Conservation (phyloP, 2,329 filamentous ascomycete genomes). For the Didymella exigua region DNA sequence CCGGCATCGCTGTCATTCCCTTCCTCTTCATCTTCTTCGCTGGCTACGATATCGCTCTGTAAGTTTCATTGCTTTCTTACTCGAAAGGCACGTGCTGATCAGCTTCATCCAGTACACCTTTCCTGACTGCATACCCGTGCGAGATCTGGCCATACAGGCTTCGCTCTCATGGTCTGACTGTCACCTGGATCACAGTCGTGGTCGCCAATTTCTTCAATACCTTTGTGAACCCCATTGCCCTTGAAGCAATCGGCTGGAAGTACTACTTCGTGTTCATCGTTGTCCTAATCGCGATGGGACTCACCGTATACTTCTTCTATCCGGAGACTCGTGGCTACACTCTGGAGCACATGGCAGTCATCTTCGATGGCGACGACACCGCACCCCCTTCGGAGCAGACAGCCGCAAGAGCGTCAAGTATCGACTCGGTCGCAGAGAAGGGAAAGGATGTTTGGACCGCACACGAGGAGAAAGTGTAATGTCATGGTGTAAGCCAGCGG, state of each 20-base stretch:
- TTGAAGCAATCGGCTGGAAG: conserved; percentile 68
- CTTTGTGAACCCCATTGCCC: conserved; percentile 60
- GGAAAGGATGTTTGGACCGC: too few species aligned
- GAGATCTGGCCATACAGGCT: conserved; percentile 55
- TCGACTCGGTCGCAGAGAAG: too few species aligned
- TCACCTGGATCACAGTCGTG: conserved; percentile 68
- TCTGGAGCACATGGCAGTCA: conserved; percentile 69
- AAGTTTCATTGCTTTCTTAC: too few species aligned
- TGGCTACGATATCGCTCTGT: too few species aligned
- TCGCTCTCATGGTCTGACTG: conserved; percentile 51
- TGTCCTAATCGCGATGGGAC: conserved; percentile 62
- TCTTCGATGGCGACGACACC: conserved; percentile 68
- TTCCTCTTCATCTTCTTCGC: conserved; percentile 6
- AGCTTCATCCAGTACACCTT: too few species aligned
- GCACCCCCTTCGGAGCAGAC: too few species aligned
- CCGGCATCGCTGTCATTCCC: conserved; percentile 3
- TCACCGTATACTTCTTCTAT: conserved; percentile 69
- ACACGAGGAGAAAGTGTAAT: too few species aligned
- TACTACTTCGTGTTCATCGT: conserved; percentile 68
- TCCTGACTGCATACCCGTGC: conserved; percentile 57
- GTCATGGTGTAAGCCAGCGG: too few species aligned
- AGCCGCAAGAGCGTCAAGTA: too few species aligned
- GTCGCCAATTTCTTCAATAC: conserved; percentile 63
- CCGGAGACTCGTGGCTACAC: conserved; percentile 71
- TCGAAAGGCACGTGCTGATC: too few species aligned